Evolutionary conservation across 495 filamentous ascomycete genomes (phyloP), one percentile per base, ranked within the genome.

Genomic region (Immersiella caudata): DNA sequence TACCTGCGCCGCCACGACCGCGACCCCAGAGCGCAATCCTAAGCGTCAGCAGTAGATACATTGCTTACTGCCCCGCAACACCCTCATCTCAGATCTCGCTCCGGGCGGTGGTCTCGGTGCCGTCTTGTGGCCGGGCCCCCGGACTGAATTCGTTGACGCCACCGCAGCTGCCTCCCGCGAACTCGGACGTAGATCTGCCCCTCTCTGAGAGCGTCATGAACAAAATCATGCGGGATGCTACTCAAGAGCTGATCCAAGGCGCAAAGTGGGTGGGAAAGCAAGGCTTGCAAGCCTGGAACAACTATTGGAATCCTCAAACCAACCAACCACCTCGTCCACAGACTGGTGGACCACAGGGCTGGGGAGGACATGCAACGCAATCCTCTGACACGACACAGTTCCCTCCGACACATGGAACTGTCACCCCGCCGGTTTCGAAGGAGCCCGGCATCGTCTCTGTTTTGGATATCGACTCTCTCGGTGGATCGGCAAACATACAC

Each of bases 211-310:
- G 91, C 50, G 81, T 97, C 50, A 81, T 97, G 67, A 93, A 94
- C 75, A 91, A 93, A 68, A 82, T 97, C 51, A 90, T 93, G 70
- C 84, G 94, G 70, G 93, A 94, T 73, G 91, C 93, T 1, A 90
- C 95, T 0, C 94, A 97, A 73, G 93, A 95, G 72, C 79, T 96
- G n/a, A 90, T 99, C 61, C 90, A 90, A 70, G 91, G 92, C 25
- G 93, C 93, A 21, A 90, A 88, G 67, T 96, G 91, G 90, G 88
- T 95, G 74, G 90, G 90, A 7, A 93, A 91, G 70, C 91, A 96
- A 68, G 90, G 93, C 6, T 83, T 90, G 68, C 93, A 96, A 70
- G 90, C 89, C 0, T 96, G 93, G 87, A 93, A 93, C 70, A 92
- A 83, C 70, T 97, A 98, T 77, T 95, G 92, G 91, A 91, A 90